Percentiles rank a stretch among this genome's conserved stretches.
phyloP scores from a whole-genome alignment of 805 yeast species.

The Brettanomyces custersianus region DNA sequence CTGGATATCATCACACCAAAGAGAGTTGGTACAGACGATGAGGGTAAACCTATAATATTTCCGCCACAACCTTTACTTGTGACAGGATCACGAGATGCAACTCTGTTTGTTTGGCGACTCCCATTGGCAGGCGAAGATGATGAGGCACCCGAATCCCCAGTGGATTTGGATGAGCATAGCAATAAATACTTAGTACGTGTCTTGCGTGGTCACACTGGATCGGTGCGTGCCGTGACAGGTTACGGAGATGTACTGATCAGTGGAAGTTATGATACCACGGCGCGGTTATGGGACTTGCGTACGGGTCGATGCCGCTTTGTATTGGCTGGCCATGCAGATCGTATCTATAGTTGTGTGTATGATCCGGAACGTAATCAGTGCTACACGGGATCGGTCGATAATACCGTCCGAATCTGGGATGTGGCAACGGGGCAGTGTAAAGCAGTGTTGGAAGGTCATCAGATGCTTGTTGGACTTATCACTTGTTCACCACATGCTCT shows the following conservation, averaged over 20 bases:
- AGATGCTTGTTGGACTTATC: conserved; percentile 80
- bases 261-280: conserved; percentile 85
- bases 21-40: conserved; percentile 50
- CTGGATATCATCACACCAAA: conserved; percentile 71
- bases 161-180: conserved; percentile 29
- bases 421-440: conserved; percentile 63
- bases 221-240: conserved; percentile 85
- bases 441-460: conserved; percentile 75
- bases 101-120: conserved; percentile 66
- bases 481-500: conserved; percentile 67
- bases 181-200: conserved; percentile 64
- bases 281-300: conserved; percentile 85
- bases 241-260: conserved; percentile 75
- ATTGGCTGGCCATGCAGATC: conserved; percentile 75
- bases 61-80: conserved; percentile 64
- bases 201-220: conserved; percentile 64
- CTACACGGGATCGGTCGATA: conserved; percentile 86
- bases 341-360: conserved; percentile 81
- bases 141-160: conserved; percentile 28
- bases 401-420: conserved; percentile 86
- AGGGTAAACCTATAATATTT: conserved; percentile 44
- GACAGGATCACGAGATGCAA: conserved; percentile 83
- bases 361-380: conserved; percentile 72
- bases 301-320: conserved; percentile 66
- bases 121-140: conserved; percentile 40